phyloP scores from a whole-genome alignment of 192 early-diverging fungal genomes.

The Coemansia sp. region DNA sequence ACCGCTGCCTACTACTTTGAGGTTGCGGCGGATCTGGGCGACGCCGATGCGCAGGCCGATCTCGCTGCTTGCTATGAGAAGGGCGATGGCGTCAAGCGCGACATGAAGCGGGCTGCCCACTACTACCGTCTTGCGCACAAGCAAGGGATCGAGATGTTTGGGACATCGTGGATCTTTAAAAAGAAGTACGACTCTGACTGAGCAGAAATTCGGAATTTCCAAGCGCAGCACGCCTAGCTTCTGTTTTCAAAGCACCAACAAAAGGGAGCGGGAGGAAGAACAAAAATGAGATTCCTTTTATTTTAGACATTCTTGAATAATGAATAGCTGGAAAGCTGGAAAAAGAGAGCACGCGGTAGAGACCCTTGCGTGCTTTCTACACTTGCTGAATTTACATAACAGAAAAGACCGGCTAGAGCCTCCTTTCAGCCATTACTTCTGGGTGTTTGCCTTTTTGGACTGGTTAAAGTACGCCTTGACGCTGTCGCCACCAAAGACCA shows the following conservation, averaged over 20 bases:
- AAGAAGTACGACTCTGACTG: constrained; percentile 68
- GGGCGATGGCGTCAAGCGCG: constrained; percentile 75
- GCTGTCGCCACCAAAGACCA: constrained; percentile 73
- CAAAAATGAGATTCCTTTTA: too few relatives aligned
- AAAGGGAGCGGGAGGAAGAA: too few relatives aligned
- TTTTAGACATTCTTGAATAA: too few relatives aligned
- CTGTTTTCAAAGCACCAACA: neutral
- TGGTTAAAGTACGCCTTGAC: constrained; percentile 57
- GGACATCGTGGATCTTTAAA: constrained; percentile 85
- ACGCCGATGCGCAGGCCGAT: constrained; percentile 76
- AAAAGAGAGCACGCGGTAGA: neutral
- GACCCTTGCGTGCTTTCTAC: neutral
- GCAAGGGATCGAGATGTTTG: constrained; percentile 71
- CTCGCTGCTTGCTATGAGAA: constrained; percentile 73
- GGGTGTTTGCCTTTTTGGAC: constrained; percentile 14
- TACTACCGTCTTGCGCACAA: constrained; percentile 76
- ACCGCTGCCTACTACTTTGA: constrained; percentile 80
- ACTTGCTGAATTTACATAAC: neutral
- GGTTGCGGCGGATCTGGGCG: constrained; percentile 76
- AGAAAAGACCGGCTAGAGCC: neutral
- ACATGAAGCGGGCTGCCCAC: constrained; percentile 71
- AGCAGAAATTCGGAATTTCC: too few relatives aligned
- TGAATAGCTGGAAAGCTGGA: neutral
- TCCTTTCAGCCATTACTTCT: neutral
- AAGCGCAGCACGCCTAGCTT: neutral